Conservation (phyloP, 495 filamentous ascomycete genomes). For the Jackrogersella minutella region DNA sequence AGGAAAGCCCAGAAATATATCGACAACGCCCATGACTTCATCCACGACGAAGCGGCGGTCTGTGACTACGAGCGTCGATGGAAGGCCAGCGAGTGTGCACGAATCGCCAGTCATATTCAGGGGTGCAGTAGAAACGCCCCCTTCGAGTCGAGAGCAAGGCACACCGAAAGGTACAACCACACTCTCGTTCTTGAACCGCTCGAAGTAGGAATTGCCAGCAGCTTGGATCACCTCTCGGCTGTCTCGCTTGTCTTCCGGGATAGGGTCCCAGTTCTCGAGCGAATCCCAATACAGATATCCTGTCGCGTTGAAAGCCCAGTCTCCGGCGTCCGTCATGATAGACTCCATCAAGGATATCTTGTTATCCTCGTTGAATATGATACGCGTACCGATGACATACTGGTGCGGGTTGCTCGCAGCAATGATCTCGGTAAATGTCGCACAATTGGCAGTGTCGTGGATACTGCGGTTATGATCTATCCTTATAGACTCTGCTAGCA, state of each 20-base stretch:
- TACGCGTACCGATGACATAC: slow-evolving; percentile 53
- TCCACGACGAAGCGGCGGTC: slow-evolving; percentile 53
- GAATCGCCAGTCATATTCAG: slow-evolving; percentile 41
- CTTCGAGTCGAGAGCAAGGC: slow-evolving; percentile 50
- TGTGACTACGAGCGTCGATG: slow-evolving; percentile 46
- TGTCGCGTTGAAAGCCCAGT: slow-evolving; percentile 55
- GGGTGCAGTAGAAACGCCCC: slow-evolving; percentile 47
- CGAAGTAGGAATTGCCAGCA: slow-evolving; percentile 50
- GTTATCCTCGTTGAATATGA: slow-evolving; percentile 42
- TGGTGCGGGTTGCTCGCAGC: slow-evolving; percentile 42
- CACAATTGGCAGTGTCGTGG: slow-evolving; percentile 50
- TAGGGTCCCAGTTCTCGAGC: slow-evolving; percentile 50
- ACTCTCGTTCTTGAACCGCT: slow-evolving; percentile 47
- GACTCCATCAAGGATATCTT: slow-evolving; percentile 49
- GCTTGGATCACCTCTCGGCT: slow-evolving; percentile 44
- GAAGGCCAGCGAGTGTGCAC: slow-evolving; percentile 46
- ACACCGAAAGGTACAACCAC: slow-evolving; percentile 46
- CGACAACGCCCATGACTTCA: slow-evolving; percentile 48
- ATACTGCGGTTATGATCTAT: slow-evolving; percentile 52
- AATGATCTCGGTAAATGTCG: slow-evolving; percentile 53
- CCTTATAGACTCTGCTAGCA: slow-evolving; percentile 46
- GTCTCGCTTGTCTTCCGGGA: slow-evolving; percentile 42
- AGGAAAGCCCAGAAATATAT: slow-evolving; percentile 50
- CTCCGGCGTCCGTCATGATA: slow-evolving; percentile 47
- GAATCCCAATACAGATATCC: slow-evolving; percentile 43